Percentiles rank a stretch among this genome's conserved stretches.
Conservation (phyloP, 345 rosid genomes). For the Salix suchowensis region DNA sequence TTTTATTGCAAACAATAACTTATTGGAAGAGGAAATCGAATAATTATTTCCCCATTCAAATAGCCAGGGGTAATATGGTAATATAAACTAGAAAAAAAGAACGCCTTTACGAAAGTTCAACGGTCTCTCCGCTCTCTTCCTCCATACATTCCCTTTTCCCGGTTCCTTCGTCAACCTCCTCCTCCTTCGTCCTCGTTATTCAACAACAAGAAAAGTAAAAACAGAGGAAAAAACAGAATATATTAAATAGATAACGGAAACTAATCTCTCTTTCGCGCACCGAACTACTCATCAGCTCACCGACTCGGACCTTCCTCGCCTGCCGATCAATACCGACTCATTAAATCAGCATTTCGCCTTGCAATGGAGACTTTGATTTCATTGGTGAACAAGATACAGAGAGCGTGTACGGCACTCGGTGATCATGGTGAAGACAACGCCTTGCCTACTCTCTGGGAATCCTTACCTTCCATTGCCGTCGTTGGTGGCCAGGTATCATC, state of each 20-base stretch:
- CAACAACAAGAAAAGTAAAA: no score
- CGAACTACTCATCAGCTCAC: not conserved
- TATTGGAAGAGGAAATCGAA: no score
- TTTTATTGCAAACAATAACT: no score
- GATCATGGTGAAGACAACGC: conserved; percentile 97
- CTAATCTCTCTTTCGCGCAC: not conserved
- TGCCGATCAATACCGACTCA: no score
- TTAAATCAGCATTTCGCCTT: not conserved
- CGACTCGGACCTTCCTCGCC: not conserved
- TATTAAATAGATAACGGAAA: no score
- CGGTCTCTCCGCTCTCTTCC: not conserved
- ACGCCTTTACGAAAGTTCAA: not conserved
- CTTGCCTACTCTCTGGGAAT: conserved; percentile 92
- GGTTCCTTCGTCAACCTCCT: conserved; percentile 8
- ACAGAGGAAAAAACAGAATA: no score
- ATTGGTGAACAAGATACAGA: conserved; percentile 81
- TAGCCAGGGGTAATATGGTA: not conserved
- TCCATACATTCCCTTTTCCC: not conserved
- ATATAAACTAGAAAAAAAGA: not conserved
- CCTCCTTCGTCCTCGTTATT: no score
- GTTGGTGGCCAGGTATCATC: conserved; percentile 82
- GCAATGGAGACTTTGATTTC: conserved; percentile 80
- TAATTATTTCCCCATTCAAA: no score
- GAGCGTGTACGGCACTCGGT: conserved; percentile 92
- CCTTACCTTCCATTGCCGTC: conserved; percentile 92